Evolutionary conservation across 148 eudicot genomes (phyloP), one percentile per base, ranked within the genome.

Genomic region (Polygonum maritimum): DNA sequence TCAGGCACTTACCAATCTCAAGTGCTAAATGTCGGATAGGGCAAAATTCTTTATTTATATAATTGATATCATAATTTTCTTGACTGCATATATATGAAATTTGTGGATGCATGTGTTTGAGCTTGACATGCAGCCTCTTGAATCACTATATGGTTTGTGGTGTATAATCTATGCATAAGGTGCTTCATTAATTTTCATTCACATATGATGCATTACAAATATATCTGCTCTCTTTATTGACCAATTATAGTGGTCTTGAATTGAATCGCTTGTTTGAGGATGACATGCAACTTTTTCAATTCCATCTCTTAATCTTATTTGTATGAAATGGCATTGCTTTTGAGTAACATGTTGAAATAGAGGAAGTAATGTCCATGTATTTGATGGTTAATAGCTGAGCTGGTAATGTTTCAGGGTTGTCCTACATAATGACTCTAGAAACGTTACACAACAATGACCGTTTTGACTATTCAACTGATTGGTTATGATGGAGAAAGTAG

Each of bases 1-100:
- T 83, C 97, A 95, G 96, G 99, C 78, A 84, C 80, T 78, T 72
- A 79, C 69, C 80, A 71, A 45, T 73, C 74, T 48, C 36, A 74
- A 78, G 78, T 73, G 73, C 19, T 63, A 70, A 41, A 57, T 52
- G 48, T 54, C 45, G 57, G 36, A 48, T 69, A 48, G n/a, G 38
- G 74, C 31, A 71, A 33, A 19, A 18, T 2, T 48, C 45, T 73
- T 40, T 33, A 7, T 33, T 48, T 44, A 67, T 67, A 38, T 35
- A 36, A 11, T 67, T 67, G 38, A 67, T 63, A 10, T 67, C 69
- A 15, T 22, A 60, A 38, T 67, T 67, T 67, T 36, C 40, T 67
- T 67, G 44, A 36, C 45, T 36, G 22, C 71, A 67, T 67, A 67
- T 35, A 41, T 26, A 36, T 36, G 71, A 67, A 35, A 67, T 2